A percentile compares a stretch with the other conserved stretches of the same genome.
phyloP scores from a whole-genome alignment of 148 eudicot species.

The Dianthus caryophyllus region DNA sequence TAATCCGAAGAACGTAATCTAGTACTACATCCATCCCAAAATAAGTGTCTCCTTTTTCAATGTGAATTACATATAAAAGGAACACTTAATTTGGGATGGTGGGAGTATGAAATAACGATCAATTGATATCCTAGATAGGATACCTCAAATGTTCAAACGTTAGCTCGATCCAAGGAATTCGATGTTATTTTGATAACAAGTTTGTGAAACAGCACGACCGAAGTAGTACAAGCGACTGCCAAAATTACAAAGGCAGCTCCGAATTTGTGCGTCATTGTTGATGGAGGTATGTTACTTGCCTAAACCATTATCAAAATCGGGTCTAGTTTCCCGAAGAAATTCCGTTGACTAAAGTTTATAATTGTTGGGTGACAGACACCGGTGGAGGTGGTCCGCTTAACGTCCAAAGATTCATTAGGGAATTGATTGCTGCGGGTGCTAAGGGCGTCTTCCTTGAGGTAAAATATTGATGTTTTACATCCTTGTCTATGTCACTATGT shows the following conservation, averaged over 20 bases:
- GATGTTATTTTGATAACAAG: no score
- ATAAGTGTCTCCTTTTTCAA: no score
- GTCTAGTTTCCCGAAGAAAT: no score
- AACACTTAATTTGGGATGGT: no score
- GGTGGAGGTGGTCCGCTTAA: constrained; percentile 44
- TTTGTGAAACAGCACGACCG: constrained; percentile 19
- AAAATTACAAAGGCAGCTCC: constrained; percentile 25
- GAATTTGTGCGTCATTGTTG: constrained; percentile 23
- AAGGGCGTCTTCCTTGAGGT: constrained; percentile 39
- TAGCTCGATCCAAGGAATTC: no score
- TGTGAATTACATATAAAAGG: no score
- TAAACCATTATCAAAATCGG: not conserved
- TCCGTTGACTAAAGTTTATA: not conserved
- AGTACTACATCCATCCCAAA: no score
- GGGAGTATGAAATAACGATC: no score
- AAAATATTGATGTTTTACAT: not conserved
- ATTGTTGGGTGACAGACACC: constrained; percentile 20
- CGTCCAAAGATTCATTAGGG: constrained; percentile 33
- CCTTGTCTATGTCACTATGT: no score
- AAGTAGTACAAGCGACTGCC: constrained; percentile 21
- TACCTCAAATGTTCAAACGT: no score
- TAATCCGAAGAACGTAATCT: no score
- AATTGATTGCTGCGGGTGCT: constrained; percentile 36
- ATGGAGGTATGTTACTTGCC: constrained; percentile 16
- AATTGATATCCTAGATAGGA: no score